Base-by-base conservation (phyloP, 176 grass and related monocot species). In the Pharus latifolius region DNA sequence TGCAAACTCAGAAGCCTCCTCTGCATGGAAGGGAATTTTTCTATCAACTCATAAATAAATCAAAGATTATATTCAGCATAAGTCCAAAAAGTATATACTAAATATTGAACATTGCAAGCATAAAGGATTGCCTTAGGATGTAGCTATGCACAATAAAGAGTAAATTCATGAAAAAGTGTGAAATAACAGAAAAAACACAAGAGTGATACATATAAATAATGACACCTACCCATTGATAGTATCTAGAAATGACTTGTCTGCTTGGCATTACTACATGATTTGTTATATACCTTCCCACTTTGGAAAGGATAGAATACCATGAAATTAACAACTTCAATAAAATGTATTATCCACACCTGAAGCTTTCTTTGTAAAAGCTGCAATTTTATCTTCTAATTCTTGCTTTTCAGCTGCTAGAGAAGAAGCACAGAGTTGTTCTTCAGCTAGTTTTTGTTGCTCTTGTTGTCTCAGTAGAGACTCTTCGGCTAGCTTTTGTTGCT, bases 401-500 rank as follows among this genome's bases (percentile, higher is more conserved):
- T 72, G 68, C 69, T 86, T 98, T 74, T 98, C 95, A 78, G 50
- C 61, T 55, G 58, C 45, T 23, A 98, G 48, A 43, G 78, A 80
- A 91, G 84, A 82, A 69, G 32, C 24, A 8, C 25, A 71, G 16
- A 73, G 75, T 77, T 83, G 95, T 61, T 91, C 95, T 88, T 80
- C 76, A 56, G 79, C 71, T 72, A 98, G 75, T 51, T 86, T 98
- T 55, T 98, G 72, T 68, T 93, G 67, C 48, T 87, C 90, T 71
- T 83, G 78, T 81, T 88, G 87, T 74, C 95, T 85, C 53, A 91
- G 42, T 24, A 79, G 63, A 12, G 75, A 83, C 27, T 83, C 87
- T 76, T 91, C 77, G 61, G 84, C 78, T 40, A 98, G 85, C 63
- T 93, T 98, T 68, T 91, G 87, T 60, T 91, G 87, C 38, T 87